Percentiles rank a stretch among this genome's conserved stretches.
Conservation (phyloP, 257 asterid species). For the Jaltomata sinuosa region DNA sequence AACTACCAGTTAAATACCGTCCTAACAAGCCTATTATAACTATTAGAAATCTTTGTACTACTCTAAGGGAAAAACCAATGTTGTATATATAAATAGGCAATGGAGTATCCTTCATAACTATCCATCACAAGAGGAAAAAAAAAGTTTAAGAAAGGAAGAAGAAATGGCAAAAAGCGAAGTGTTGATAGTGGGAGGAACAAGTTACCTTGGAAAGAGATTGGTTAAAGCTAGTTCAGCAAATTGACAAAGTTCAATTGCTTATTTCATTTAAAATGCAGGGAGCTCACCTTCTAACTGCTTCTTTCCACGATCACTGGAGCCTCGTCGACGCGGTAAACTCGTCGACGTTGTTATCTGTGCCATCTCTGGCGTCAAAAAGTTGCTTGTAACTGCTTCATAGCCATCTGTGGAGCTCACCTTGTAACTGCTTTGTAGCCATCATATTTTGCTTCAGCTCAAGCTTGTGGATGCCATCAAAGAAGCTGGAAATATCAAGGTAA, state of each 20-base stretch:
- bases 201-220: constrained; percentile 59
- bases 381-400: too few species aligned
- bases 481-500: constrained; percentile 73
- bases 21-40: too few species aligned
- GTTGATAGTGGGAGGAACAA: constrained; percentile 81
- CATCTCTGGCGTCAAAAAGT: constrained; percentile 84
- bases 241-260: constrained; percentile 56
- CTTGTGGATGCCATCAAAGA: constrained; percentile 71
- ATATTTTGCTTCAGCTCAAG: constrained; percentile 56
- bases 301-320: constrained; percentile 60
- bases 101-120: background rate
- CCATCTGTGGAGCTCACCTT: too few species aligned
- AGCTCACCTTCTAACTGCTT: constrained; percentile 49
- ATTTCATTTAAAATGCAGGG: constrained; percentile 63
- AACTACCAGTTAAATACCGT: too few species aligned
- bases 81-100: background rate
- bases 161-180: constrained; percentile 46
- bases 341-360: constrained; percentile 73
- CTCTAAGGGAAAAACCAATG: too few species aligned
- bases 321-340: constrained; percentile 65
- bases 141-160: background rate
- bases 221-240: constrained; percentile 66
- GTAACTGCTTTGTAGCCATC: constrained; percentile 66
- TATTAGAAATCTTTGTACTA: too few species aligned
- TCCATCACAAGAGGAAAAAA: background rate